Base-by-base conservation (phyloP, 2,329 filamentous ascomycete species). In the Penicillium concentricum region DNA sequence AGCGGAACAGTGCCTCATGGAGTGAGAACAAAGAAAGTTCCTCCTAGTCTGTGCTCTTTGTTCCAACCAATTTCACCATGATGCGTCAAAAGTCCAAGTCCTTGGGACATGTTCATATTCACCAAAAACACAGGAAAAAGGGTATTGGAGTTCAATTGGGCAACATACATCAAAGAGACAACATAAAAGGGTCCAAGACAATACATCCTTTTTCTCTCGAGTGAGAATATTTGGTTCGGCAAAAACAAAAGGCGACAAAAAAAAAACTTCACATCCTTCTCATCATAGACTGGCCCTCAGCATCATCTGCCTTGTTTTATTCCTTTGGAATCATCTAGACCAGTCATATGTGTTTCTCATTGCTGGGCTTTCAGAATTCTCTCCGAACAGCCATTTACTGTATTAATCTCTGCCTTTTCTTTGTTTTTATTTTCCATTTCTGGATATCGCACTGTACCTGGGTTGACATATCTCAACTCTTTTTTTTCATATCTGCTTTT, bases 1-100 rank as follows among this genome's bases (percentile, higher is more conserved):
- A 77, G 59, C 72, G 75, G 43, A 75, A 62, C 54, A 74, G 70
- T 52, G 61, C 65, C 5, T 69, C 67, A 5, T 78, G 74, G 72
- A 64, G 66, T 12, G 67, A 69, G 51, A 66, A 57, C 49, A 75
- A 75, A 56, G 61, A 68, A n/a, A 64, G 61, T 41, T 61, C 72
- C 12, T 67, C 69, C 43, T 67, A 64, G 58, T 61, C 60, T 43
- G 48, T 45, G 43, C 38, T 38, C 52, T 48, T 59, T 55, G 38
- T 55, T 34, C 34, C 44, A 53, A 37, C 22, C 35, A 58, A 52
- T 34, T 28, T 63, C 54, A 65, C 56, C 56, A 64, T 57, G 58
- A 61, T 47, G 62, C 58, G 52, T 58, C 28, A 34, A 26, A 26
- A 47, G 51, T 63, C 57, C 28, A 34, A 44, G 54, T 61, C 45